Percentiles rank a stretch among this genome's conserved stretches.
phyloP scores from a whole-genome alignment of 2,329 filamentous ascomycete species.

The Paracorniculantispora psalliotae region DNA sequence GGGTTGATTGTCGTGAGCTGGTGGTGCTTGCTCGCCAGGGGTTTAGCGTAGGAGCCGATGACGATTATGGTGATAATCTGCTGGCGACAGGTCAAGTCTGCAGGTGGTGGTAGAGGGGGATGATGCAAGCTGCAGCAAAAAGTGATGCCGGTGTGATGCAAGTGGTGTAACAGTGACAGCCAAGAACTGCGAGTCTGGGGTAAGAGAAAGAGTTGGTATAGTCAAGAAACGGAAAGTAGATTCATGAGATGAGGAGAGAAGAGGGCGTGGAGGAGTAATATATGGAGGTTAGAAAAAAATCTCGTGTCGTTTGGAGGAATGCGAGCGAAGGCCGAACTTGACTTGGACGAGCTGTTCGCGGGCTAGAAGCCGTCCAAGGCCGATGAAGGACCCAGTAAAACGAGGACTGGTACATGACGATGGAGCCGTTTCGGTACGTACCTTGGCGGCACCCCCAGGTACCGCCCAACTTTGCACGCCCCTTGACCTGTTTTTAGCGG shows the following conservation, averaged over 20 bases:
- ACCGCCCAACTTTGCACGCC: not conserved
- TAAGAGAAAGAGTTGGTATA: not conserved
- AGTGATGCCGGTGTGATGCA: not conserved
- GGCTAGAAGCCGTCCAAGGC: conserved; percentile 10
- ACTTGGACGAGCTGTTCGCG: conserved; percentile 2
- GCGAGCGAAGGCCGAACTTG: not conserved
- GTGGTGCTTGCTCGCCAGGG: not conserved
- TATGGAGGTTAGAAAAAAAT: not conserved
- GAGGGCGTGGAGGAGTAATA: conserved; percentile 11
- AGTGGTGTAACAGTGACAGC: not conserved
- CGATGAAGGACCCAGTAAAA: conserved; percentile 7
- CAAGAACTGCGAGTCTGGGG: not conserved
- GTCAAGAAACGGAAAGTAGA: not conserved
- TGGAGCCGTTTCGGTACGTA: not conserved
- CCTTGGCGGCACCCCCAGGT: not conserved
- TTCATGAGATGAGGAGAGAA: not conserved
- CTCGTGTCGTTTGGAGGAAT: conserved; percentile 1
- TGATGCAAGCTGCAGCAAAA: not conserved
- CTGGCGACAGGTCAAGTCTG: not conserved
- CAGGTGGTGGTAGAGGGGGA: not conserved
- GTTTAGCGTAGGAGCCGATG: not conserved
- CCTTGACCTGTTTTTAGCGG: not conserved
- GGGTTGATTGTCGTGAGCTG: not conserved
- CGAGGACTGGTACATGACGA: conserved; percentile 8
- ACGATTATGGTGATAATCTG: not conserved